Evolutionary conservation across 2,329 filamentous ascomycete species (phyloP).

Genomic region (Neonectria hederae): DNA sequence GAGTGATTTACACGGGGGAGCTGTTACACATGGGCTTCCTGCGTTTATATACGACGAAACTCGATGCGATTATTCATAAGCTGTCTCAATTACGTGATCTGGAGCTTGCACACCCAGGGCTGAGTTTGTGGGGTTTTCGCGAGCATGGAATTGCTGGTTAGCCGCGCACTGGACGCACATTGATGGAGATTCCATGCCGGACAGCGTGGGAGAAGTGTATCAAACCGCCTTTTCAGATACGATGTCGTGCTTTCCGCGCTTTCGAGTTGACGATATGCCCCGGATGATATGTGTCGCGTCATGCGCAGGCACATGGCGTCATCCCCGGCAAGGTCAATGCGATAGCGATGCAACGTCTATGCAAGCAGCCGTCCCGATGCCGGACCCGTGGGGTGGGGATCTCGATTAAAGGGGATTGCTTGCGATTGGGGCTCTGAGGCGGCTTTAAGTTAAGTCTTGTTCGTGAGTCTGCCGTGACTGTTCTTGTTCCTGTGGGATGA

Average conservation of each 20-base stretch:
- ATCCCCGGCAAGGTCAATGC: background rate
- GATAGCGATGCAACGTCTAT: background rate
- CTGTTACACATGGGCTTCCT: background rate
- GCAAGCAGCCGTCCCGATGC: background rate
- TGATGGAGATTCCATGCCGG: slow-evolving; percentile 6
- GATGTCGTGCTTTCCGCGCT: slow-evolving; percentile 22
- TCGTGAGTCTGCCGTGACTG: background rate
- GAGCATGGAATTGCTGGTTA: background rate
- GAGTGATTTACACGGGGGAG: background rate
- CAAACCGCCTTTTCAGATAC: background rate
- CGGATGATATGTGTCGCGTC: slow-evolving; percentile 4
- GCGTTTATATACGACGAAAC: slow-evolving; percentile 9
- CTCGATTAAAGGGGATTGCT: background rate
- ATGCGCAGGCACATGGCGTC: slow-evolving; percentile 23
- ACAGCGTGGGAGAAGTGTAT: slow-evolving; percentile 5
- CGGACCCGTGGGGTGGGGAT: background rate
- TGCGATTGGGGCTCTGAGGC: background rate
- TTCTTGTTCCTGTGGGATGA: background rate
- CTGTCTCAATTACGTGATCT: slow-evolving; percentile 19
- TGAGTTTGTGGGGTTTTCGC: slow-evolving; percentile 3
- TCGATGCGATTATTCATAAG: background rate
- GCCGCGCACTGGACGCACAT: background rate
- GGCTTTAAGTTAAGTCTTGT: background rate
- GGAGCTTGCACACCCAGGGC: background rate
- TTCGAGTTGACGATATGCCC: background rate